Conservation (phyloP, 1,139 yeast genomes). For the Suhomyces bolitotheri region DNA sequence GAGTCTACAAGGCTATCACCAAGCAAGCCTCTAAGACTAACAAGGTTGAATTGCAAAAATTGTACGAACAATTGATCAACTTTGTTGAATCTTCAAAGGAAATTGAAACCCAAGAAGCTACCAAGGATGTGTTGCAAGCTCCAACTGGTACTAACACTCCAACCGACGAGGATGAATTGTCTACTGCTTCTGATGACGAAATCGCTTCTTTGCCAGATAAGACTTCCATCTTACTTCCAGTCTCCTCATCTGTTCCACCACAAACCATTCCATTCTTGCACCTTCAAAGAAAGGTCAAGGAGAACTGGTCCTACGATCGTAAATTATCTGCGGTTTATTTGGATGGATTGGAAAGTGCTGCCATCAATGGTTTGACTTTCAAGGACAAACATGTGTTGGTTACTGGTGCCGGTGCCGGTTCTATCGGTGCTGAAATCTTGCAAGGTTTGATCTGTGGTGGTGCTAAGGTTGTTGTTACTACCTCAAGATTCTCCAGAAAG, state of each 20-base stretch:
- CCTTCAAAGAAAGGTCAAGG: conserved; percentile 70
- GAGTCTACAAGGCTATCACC: conserved; percentile 78
- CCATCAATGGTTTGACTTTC: conserved; percentile 88
- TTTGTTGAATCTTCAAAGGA: conserved; percentile 71
- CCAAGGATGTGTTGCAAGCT: conserved; percentile 42
- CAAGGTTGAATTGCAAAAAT: conserved; percentile 73
- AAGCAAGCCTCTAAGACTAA: conserved; percentile 67
- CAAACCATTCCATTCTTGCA: conserved; percentile 95
- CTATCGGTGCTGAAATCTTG: conserved; percentile 95
- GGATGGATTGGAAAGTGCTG: conserved; percentile 90
- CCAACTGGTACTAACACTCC: conserved; percentile 41
- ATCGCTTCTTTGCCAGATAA: conserved; percentile 79
- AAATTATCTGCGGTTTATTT: conserved; percentile 74
- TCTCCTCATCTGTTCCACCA: conserved; percentile 69
- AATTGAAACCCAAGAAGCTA: conserved; percentile 52
- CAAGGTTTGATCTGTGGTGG: conserved; percentile 97
- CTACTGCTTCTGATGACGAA: conserved; percentile 60
- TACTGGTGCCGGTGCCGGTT: conserved; percentile 99
- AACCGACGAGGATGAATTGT: conserved; percentile 54
- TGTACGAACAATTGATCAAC: conserved; percentile 76
- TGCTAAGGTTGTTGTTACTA: conserved; percentile 94
- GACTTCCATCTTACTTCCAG: conserved; percentile 69
- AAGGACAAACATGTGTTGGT: conserved; percentile 85
- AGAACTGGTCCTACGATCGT: conserved; percentile 87
- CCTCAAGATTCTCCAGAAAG: conserved; percentile 90